A percentile compares a stretch with the other conserved stretches of the same genome.
Evolutionary conservation across 139 green algal genomes (phyloP).

Genomic region (Chlamydomonas sp.): DNA sequence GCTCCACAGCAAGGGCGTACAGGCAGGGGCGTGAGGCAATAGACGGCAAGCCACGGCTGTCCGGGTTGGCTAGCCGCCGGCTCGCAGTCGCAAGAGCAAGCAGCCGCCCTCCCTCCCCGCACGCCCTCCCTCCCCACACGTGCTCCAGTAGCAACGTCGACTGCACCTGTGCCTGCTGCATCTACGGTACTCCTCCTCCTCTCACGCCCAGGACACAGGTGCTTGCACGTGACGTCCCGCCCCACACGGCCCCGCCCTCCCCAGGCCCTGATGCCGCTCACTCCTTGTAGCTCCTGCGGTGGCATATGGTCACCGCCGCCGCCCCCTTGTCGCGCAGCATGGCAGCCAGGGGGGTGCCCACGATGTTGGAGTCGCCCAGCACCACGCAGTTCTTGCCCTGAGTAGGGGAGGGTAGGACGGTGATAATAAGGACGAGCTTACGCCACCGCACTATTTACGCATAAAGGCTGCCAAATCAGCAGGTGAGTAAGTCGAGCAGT

Average conservation of each 20-base stretch:
- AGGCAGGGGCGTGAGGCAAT: no score
- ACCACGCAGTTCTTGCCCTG: constrained; percentile 82
- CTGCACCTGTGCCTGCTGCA: background rate
- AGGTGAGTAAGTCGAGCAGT: no score
- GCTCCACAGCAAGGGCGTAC: no score
- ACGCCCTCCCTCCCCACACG: no score
- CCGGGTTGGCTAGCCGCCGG: no score
- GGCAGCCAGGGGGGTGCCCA: constrained; percentile 88
- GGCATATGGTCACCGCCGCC: constrained; percentile 82
- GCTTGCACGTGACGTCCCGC: constrained; percentile 43
- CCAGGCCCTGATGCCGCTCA: constrained; percentile 13
- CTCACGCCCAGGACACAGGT: background rate
- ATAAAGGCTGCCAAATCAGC: no score
- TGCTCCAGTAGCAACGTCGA: background rate
- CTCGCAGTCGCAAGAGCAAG: no score
- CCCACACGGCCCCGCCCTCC: constrained; percentile 72
- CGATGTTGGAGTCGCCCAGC: constrained; percentile 93
- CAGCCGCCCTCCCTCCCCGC: no score
- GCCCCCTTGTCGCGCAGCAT: constrained; percentile 83
- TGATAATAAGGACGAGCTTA: no score
- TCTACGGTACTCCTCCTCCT: background rate
- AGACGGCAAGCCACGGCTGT: no score
- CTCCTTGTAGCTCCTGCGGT: constrained; percentile 60
- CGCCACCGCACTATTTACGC: no score
- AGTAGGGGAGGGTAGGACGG: background rate